These are phyloP conservation scores for Saccharomycopsis malanga DNA, from an alignment of 805 yeast species.

Conservation along the genomic window DNA sequence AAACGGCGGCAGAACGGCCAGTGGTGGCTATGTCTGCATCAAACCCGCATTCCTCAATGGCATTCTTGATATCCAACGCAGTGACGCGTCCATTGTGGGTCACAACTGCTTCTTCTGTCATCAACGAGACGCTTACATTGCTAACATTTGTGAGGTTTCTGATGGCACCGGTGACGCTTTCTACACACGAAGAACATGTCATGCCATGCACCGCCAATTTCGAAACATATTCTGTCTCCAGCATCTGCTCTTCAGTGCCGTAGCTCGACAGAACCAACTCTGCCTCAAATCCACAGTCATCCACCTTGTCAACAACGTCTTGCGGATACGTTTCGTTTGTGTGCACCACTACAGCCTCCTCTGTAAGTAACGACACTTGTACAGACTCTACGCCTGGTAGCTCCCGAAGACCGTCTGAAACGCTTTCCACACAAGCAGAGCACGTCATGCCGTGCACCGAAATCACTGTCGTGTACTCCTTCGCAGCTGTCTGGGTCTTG, in stretches of 20 bases:
- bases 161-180: slow-evolving; percentile 55
- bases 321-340: slow-evolving; percentile 27
- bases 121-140: slow-evolving; percentile 56
- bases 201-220: slow-evolving; percentile 47
- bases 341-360: slow-evolving; percentile 57
- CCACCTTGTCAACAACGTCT: slow-evolving; percentile 49
- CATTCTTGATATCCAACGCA: slow-evolving; percentile 37
- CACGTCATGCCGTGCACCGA: slow-evolving; percentile 78
- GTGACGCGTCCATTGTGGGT: slow-evolving; percentile 35
- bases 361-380: slow-evolving; percentile 69
- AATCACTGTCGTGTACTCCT: slow-evolving; percentile 1
- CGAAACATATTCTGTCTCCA: slow-evolving; percentile 7
- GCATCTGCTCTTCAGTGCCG: neutral
- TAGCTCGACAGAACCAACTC: slow-evolving; percentile 23
- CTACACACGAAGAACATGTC: slow-evolving; percentile 87
- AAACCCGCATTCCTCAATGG: slow-evolving; percentile 74
- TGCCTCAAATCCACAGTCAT: slow-evolving; percentile 72
- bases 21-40: slow-evolving; percentile 36
- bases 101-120: slow-evolving; percentile 68
- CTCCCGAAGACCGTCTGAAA: slow-evolving; percentile 46
- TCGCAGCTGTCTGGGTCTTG: neutral
- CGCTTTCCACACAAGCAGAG: slow-evolving; percentile 69
- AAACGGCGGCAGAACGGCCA: neutral
- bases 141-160: slow-evolving; percentile 43
- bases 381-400: slow-evolving; percentile 45